phyloP scores from a whole-genome alignment of 495 filamentous ascomycete genomes.

The Trichoderma virens region DNA sequence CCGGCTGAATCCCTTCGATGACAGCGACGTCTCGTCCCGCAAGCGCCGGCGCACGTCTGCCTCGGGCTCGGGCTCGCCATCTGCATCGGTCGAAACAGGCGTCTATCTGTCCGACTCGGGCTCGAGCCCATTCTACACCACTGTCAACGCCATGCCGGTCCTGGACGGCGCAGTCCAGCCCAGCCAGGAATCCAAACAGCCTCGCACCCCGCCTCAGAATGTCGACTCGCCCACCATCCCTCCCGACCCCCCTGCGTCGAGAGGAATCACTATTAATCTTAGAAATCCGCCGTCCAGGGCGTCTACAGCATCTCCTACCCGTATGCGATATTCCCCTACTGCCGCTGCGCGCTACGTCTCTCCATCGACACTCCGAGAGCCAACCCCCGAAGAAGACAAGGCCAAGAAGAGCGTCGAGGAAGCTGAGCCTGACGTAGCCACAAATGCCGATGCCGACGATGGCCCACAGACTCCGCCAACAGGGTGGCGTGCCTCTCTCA shows the following conservation, averaged over 20 bases:
- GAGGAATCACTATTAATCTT: conserved; percentile 47
- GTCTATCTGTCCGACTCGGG: conserved; percentile 20
- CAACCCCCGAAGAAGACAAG: conserved; percentile 15
- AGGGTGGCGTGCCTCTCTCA: conserved; percentile 25
- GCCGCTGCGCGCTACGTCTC: conserved; percentile 21
- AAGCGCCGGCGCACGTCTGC: conserved; percentile 45
- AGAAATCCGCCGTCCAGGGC: conserved; percentile 34
- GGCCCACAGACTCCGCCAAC: conserved; percentile 13
- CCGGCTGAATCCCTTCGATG: conserved; percentile 49
- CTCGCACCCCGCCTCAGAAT: conserved; percentile 17
- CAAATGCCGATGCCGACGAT: conserved; percentile 14
- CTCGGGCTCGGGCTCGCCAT: conserved; percentile 31
- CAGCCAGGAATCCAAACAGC: conserved; percentile 3
- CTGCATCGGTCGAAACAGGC: conserved; percentile 33
- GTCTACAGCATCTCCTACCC: conserved; percentile 31
- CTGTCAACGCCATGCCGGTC: neutral
- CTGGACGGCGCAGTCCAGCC: neutral
- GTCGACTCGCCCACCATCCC: conserved; percentile 1
- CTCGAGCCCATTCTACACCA: conserved; percentile 12
- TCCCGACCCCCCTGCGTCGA: conserved; percentile 30
- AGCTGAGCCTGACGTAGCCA: conserved; percentile 30
- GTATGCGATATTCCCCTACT: conserved; percentile 17
- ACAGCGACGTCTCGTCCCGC: conserved; percentile 40
- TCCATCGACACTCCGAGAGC: conserved; percentile 13
- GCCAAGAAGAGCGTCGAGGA: conserved; percentile 36